Percentiles rank a stretch among this genome's conserved stretches.
Conservation (phyloP, 1,284 basidiomycete species). For the Trametes hirsuta region DNA sequence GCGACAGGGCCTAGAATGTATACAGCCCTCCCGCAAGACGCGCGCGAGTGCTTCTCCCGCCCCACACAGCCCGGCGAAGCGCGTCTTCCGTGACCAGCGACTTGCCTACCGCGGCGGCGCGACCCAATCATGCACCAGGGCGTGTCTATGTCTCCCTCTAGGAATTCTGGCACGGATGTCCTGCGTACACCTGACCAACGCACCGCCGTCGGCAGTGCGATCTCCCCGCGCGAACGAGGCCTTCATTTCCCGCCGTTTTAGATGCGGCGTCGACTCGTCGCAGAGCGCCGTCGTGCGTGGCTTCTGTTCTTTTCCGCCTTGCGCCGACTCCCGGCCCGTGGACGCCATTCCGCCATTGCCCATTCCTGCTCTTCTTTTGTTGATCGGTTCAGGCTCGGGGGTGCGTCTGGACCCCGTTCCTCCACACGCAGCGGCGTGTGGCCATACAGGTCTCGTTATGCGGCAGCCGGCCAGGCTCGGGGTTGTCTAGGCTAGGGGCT, state of each 20-base stretch:
- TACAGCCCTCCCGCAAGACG: neutral
- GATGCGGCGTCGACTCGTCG: no score
- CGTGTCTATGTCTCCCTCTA: neutral
- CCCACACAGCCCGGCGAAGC: neutral
- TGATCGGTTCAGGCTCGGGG: slow-evolving; percentile 16
- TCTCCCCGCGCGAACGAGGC: neutral
- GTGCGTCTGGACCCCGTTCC: slow-evolving; percentile 5
- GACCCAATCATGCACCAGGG: neutral
- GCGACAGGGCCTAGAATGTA: neutral
- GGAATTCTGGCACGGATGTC: neutral
- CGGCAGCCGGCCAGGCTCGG: no score
- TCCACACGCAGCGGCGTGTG: neutral
- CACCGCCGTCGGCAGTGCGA: neutral
- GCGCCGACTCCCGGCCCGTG: neutral
- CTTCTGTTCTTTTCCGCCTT: neutral
- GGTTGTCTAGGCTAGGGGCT: no score
- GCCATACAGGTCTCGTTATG: neutral
- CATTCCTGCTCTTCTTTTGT: neutral
- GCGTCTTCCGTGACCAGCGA: neutral
- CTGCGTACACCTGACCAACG: neutral
- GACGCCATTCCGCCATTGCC: neutral
- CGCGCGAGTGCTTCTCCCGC: neutral
- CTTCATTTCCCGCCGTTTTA: neutral
- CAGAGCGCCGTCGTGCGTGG: no score
- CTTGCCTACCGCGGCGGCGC: neutral